phyloP scores from a whole-genome alignment of 2,329 filamentous ascomycete genomes.

The Sclerotinia glacialis region DNA sequence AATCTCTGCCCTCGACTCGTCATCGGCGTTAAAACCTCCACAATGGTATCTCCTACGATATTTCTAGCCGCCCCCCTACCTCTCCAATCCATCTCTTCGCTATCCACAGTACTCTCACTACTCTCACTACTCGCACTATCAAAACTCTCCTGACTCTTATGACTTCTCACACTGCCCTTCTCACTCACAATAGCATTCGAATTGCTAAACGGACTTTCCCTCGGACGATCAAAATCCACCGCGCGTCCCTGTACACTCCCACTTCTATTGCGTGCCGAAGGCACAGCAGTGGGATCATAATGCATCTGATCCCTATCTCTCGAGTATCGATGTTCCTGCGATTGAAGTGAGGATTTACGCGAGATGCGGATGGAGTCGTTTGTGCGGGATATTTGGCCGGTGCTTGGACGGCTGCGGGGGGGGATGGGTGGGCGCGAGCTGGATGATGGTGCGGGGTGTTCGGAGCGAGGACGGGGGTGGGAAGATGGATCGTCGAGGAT shows the following conservation, averaged over 20 bases:
- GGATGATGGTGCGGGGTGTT: neutral
- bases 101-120: neutral
- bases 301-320: conserved; percentile 13
- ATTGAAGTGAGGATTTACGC: neutral
- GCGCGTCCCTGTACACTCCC: conserved; percentile 4
- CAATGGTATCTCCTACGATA: neutral
- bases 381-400: neutral
- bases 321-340: neutral
- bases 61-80: neutral
- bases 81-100: neutral
- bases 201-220: conserved; percentile 17
- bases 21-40: neutral
- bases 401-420: neutral
- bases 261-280: neutral
- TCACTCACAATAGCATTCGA: neutral
- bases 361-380: conserved; percentile 17
- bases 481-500: neutral
- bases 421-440: neutral
- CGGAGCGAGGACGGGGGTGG: neutral
- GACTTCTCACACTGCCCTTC: neutral
- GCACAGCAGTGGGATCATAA: neutral
- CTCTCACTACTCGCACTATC: neutral
- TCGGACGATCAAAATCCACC: conserved; percentile 13
- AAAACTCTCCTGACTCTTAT: neutral
- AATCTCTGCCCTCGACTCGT: neutral